Conservation (phyloP, 2,329 filamentous ascomycete genomes). For the Aspergillus sp. region DNA sequence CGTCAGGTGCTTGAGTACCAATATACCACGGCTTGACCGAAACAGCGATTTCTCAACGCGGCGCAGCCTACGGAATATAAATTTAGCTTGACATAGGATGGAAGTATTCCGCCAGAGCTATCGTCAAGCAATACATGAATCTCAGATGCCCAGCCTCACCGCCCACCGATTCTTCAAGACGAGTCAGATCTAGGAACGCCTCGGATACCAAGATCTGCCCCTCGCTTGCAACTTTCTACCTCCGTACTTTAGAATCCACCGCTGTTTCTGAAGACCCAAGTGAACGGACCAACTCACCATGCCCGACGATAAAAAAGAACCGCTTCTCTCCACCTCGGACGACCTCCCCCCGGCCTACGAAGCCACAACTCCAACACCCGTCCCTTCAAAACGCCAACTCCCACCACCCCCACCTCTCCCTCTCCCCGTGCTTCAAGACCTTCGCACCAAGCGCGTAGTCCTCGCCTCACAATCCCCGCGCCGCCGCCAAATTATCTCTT, state of each 20-base stretch:
- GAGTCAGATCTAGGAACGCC: not conserved
- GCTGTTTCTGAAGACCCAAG: not conserved
- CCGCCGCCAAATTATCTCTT: constrained; percentile 72
- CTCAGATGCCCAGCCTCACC: constrained; percentile 5
- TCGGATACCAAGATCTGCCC: not conserved
- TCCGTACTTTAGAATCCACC: not conserved
- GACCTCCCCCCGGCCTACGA: constrained; percentile 41
- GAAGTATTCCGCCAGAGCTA: not conserved
- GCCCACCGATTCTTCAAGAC: not conserved
- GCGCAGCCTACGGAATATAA: not conserved
- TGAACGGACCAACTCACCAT: constrained; percentile 17
- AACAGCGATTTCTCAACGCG: not conserved
- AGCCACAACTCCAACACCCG: constrained; percentile 7
- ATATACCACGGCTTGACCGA: not conserved
- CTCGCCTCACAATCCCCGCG: constrained; percentile 88
- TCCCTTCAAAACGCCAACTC: constrained; percentile 25
- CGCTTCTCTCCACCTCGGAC: constrained; percentile 24
- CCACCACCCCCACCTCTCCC: constrained; percentile 62
- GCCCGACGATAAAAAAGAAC: constrained; percentile 32
- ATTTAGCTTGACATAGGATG: not conserved
- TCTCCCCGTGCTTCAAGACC: constrained; percentile 73
- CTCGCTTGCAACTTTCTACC: not conserved
- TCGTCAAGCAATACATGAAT: not conserved
- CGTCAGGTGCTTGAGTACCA: too few relatives aligned
- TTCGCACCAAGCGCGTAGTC: constrained; percentile 78